phyloP scores from a whole-genome alignment of 116 monocot genomes.

The Papilionanthe hybrid region DNA sequence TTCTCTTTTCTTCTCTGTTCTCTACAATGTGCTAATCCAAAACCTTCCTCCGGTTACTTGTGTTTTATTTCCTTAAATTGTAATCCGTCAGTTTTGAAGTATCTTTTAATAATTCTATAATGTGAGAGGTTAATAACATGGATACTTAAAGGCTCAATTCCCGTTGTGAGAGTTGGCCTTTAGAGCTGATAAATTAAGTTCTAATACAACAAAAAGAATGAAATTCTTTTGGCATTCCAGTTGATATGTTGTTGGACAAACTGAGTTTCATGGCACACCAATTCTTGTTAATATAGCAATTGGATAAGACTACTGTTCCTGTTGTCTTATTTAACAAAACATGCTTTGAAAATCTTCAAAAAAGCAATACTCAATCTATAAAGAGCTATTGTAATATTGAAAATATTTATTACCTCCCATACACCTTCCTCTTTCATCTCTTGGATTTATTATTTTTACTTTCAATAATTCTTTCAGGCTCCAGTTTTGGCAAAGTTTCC shows the following conservation, averaged over 20 bases:
- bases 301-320: not conserved
- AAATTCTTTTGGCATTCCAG: not conserved
- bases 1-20: no score
- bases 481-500: conserved; percentile 84
- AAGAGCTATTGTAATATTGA: not conserved
- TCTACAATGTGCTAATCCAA: no score
- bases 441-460: not conserved
- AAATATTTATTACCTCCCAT: not conserved
- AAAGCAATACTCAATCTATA: not conserved
- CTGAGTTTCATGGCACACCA: not conserved
- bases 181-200: not conserved
- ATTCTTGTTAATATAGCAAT: not conserved
- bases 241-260: not conserved
- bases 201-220: not conserved
- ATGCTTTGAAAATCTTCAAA: not conserved
- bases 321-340: not conserved
- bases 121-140: not conserved
- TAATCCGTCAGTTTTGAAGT: no score
- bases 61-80: no score
- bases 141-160: not conserved
- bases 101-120: no score
- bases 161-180: not conserved
- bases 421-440: not conserved
- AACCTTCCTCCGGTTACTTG: no score
- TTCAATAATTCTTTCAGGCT: conserved; percentile 48